Base-by-base conservation (phyloP, 805 yeast species). In the Ogataea sp. region DNA sequence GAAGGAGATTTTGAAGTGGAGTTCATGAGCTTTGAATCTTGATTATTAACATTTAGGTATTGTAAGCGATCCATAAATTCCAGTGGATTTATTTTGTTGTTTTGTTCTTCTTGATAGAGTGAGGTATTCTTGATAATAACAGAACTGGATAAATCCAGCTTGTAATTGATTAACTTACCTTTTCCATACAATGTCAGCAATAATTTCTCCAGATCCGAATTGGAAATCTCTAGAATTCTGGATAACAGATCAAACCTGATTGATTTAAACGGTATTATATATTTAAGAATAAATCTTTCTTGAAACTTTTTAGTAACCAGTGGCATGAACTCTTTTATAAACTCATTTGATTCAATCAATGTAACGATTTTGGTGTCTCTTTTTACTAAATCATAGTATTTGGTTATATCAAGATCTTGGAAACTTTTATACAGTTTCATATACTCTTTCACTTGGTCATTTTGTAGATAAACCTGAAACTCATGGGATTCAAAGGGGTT, bases 401-500 rank as follows among this genome's bases (percentile, higher is more conserved):
- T 24, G 4, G 37, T 39, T 15, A 61, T 53, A 43, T 58, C 49
- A 8, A 47, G 39, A 20, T 48, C 43, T 33, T 50, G 53, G 30
- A 57, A 56, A n/a, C 47, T 32, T 15, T 49, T 43, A 37, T 56
- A 60, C 10, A 61, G 18, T 17, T 50, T 42, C 53, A 59, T 49
- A 27, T 60, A 38, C 20, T 37, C 37, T 21, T 45, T 39, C 25
- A 59, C 44, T 4, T 42, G 39, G 4, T 26, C 43, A 6, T 43
- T 37, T 29, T 50, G 49, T 9, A 51, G 31, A 39, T 59, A 58
- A 8, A 63, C 60, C 41, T 60, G 62, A 39, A 84, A 78, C 55
- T 83, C 90, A 50, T 78, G 83, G 0, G 85, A 74, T 45, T 79
- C 83, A 49, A 83, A 81, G 2, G 86, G 85, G 49, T 80, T 78